phyloP scores from a whole-genome alignment of 352 stramenopile genomes.

The Phytophthora kernoviae region DNA sequence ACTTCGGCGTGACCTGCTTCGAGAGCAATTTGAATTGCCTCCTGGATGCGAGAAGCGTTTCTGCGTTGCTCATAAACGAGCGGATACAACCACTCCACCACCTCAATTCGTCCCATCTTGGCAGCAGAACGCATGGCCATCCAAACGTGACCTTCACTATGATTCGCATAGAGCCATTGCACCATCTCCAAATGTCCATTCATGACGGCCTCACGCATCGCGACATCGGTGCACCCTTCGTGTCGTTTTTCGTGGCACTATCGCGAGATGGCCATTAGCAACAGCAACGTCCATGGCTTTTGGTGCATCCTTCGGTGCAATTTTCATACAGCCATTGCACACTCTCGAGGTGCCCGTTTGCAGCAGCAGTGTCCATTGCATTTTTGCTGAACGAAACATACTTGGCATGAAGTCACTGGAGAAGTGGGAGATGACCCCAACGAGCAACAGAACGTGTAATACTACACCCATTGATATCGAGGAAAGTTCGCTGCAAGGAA shows the following conservation, averaged over 20 bases:
- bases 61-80: conserved; percentile 12
- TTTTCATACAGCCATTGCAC: conserved; percentile 22
- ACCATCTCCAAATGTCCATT: conserved; percentile 16
- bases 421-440: conserved; percentile 11
- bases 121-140: conserved; percentile 13
- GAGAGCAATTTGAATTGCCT: conserved; percentile 9
- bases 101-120: conserved; percentile 17
- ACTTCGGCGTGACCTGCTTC: conserved; percentile 8
- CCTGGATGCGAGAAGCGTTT: conserved; percentile 11
- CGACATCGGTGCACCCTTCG: background rate
- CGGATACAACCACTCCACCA: conserved; percentile 12
- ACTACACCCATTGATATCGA: too few species aligned
- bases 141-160: conserved; percentile 3
- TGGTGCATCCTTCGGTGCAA: conserved; percentile 17
- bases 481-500: too few species aligned
- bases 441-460: too few species aligned
- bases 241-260: background rate
- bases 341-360: conserved; percentile 14
- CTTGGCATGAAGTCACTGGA: conserved; percentile 24
- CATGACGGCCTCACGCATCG: background rate
- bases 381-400: conserved; percentile 12
- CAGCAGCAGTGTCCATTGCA: conserved; percentile 25
- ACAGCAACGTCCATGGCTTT: conserved; percentile 18
- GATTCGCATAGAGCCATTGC: conserved; percentile 19
- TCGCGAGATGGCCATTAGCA: conserved; percentile 3